phyloP scores from a whole-genome alignment of 2,329 filamentous ascomycete species.

The Microcyclosporella mali region DNA sequence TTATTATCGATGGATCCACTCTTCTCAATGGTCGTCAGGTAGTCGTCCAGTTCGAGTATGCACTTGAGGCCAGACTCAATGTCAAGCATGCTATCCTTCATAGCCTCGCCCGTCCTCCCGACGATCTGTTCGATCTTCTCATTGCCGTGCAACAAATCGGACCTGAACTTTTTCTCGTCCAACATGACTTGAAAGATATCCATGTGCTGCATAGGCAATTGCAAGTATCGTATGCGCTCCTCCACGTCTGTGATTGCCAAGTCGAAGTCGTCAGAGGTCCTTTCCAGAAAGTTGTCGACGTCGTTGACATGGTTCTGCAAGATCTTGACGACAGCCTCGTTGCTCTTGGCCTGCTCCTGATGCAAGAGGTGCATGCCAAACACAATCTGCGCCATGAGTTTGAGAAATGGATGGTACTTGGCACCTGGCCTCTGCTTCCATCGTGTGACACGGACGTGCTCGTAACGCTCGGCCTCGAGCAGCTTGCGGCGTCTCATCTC shows the following conservation, averaged over 20 bases:
- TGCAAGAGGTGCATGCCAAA: conserved; percentile 88
- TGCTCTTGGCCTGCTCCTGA: conserved; percentile 79
- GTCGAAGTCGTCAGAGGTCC: conserved; percentile 76
- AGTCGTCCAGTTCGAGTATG: conserved; percentile 68
- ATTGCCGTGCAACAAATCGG: conserved; percentile 78
- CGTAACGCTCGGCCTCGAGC: conserved; percentile 61
- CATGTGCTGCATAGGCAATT: conserved; percentile 76
- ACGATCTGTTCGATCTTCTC: conserved; percentile 87
- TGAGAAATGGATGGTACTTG: conserved; percentile 79
- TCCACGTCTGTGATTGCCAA: conserved; percentile 71
- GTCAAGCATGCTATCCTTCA: conserved; percentile 74
- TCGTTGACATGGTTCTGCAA: conserved; percentile 90
- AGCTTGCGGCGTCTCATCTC: conserved; percentile 59
- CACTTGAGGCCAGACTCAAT: conserved; percentile 70
- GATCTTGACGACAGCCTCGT: conserved; percentile 80
- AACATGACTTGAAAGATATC: conserved; percentile 81
- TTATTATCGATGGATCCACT: conserved; percentile 51
- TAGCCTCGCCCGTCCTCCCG: conserved; percentile 65
- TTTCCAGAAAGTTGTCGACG: conserved; percentile 83
- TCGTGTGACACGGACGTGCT: conserved; percentile 62
- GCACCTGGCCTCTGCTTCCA: conserved; percentile 74
- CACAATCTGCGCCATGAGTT: conserved; percentile 84
- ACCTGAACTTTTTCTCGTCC: conserved; percentile 73
- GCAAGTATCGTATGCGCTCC: conserved; percentile 71
- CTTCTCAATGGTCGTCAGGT: conserved; percentile 56